These are phyloP conservation scores for Tetradesmus obliquus DNA, from an alignment of 139 green algal species.

Conservation along the genomic window DNA sequence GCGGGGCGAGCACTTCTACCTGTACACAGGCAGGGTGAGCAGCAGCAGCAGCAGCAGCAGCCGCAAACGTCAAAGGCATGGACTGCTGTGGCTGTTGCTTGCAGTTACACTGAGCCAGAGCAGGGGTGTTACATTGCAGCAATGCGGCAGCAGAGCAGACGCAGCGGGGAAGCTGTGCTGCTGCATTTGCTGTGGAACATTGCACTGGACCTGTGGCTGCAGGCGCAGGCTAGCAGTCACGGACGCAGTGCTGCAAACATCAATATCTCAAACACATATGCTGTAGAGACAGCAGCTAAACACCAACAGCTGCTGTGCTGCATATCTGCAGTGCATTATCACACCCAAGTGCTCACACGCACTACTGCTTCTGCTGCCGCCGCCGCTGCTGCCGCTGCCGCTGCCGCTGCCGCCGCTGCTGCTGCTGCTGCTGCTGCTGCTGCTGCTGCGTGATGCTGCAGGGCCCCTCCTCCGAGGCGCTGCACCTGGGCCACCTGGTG, in stretches of 20 bases:
- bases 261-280: no score
- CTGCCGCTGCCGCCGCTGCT: not conserved
- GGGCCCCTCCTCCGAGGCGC: constrained; percentile 95
- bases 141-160: no score
- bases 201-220: not conserved
- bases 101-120: not conserved
- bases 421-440: not conserved
- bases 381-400: not conserved
- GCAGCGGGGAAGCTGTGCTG: not conserved
- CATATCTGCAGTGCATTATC: no score
- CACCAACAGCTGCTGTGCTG: no score
- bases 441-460: constrained; percentile 14
- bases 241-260: no score
- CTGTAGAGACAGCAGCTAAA: no score
- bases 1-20: constrained; percentile 94
- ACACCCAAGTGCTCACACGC: not conserved
- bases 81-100: not conserved
- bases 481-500: constrained; percentile 98
- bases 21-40: constrained; percentile 93
- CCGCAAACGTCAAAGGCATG: not conserved
- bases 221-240: not conserved
- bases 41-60: constrained; percentile 13
- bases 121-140: no score
- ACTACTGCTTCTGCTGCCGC: not conserved
- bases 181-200: not conserved